Evolutionary conservation across 2,329 filamentous ascomycete genomes (phyloP).

Genomic region (Kalaharituber pfeilii): DNA sequence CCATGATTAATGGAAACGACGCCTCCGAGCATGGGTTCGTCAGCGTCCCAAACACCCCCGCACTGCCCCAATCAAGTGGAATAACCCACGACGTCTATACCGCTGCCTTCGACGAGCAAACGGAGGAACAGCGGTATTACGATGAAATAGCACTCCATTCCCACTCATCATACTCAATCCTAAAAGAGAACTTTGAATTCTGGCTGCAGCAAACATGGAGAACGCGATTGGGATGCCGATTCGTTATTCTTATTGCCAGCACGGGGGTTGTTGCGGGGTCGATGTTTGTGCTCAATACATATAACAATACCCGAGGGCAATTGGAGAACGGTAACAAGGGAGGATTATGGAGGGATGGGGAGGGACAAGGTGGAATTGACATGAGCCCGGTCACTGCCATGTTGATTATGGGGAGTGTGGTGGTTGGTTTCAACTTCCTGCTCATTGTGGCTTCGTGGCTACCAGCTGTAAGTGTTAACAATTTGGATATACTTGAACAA

Average conservation of each 20-base stretch:
- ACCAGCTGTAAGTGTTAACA: neutral
- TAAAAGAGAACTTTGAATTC: neutral
- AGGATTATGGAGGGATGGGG: neutral
- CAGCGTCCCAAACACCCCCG: neutral
- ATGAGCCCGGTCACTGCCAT: neutral
- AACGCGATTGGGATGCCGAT: neutral
- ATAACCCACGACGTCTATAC: neutral
- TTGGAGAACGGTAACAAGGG: neutral
- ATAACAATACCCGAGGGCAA: neutral
- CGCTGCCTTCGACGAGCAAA: neutral
- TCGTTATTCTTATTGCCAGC: neutral
- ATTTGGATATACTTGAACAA: neutral
- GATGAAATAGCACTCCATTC: neutral
- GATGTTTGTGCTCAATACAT: neutral
- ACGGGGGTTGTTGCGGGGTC: neutral
- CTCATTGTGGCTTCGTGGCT: neutral
- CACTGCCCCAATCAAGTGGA: neutral
- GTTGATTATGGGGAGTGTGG: neutral
- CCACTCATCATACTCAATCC: neutral
- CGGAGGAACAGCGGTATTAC: neutral
- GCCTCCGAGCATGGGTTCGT: neutral
- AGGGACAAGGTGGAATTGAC: neutral
- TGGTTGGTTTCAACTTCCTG: neutral
- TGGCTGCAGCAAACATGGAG: neutral
- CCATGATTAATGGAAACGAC: too few relatives aligned